These are phyloP conservation scores for Chalara sp. DNA, from an alignment of 2,329 filamentous ascomycete species.

Conservation along the genomic window DNA sequence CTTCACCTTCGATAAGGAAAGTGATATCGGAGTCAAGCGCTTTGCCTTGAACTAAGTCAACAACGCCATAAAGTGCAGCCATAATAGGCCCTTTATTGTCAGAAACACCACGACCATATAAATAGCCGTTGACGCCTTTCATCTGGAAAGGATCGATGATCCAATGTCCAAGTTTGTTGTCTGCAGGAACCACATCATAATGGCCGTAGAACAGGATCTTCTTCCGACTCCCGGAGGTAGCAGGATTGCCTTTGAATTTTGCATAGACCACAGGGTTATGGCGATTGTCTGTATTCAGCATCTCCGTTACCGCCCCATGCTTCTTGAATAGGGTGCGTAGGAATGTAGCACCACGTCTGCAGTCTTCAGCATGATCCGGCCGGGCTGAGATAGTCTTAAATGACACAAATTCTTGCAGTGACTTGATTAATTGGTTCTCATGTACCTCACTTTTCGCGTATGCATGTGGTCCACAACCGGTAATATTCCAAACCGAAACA, in stretches of 20 bases:
- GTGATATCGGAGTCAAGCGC: conserved; percentile 79
- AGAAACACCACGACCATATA: conserved; percentile 93
- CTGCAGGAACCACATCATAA: conserved; percentile 92
- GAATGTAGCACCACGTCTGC: conserved; percentile 85
- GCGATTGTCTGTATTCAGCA: conserved; percentile 73
- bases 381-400: conserved; percentile 89
- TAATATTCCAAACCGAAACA: conserved; percentile 81
- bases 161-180: conserved; percentile 79
- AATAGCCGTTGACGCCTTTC: conserved; percentile 80
- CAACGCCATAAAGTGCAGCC: conserved; percentile 87
- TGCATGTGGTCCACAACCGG: conserved; percentile 26
- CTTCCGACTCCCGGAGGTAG: conserved; percentile 61
- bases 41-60: conserved; percentile 81
- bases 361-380: conserved; percentile 82
- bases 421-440: conserved; percentile 58
- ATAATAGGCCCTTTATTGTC: conserved; percentile 97
- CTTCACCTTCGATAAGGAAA: conserved; percentile 94
- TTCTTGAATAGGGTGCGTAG: conserved; percentile 86
- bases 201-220: conserved; percentile 96
- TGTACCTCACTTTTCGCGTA: conserved; percentile 21
- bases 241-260: conserved; percentile 71
- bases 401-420: conserved; percentile 77
- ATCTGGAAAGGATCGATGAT: conserved; percentile 82
- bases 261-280: conserved; percentile 91
- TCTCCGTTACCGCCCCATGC: conserved; percentile 80